phyloP scores from a whole-genome alignment of 495 filamentous ascomycete species.

The Penicillium psychrofluorescens region DNA sequence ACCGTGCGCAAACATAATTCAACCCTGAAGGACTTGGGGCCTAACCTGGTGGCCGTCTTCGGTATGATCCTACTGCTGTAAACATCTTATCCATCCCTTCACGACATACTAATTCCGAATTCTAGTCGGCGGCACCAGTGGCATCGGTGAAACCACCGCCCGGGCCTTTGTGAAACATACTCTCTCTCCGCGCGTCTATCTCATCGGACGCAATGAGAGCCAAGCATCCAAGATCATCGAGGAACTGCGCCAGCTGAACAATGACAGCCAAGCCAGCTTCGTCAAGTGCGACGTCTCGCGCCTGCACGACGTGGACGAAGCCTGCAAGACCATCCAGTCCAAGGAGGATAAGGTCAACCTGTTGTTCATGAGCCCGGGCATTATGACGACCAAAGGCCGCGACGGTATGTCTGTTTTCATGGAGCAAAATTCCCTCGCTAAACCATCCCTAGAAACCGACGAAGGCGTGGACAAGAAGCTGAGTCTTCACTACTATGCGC shows the following conservation, averaged over 20 bases:
- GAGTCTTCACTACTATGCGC: conserved; percentile 55
- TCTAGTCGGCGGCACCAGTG: conserved; percentile 56
- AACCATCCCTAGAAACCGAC: conserved; percentile 36
- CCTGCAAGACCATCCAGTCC: conserved; percentile 46
- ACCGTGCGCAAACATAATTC: conserved; percentile 34
- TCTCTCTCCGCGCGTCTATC: conserved; percentile 36
- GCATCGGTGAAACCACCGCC: conserved; percentile 55
- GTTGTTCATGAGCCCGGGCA: conserved; percentile 40
- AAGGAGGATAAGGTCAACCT: conserved; percentile 54
- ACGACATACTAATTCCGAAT: background rate
- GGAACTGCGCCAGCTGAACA: conserved; percentile 29
- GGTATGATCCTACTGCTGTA: conserved; percentile 18
- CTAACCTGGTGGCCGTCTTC: conserved; percentile 47
- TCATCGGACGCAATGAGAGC: conserved; percentile 39
- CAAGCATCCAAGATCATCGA: conserved; percentile 30
- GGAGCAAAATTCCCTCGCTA: background rate
- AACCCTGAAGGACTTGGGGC: conserved; percentile 31
- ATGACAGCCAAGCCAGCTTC: conserved; percentile 34
- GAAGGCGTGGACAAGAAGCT: conserved; percentile 55
- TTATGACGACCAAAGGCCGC: conserved; percentile 21
- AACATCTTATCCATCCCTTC: background rate
- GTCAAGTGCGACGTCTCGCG: conserved; percentile 47
- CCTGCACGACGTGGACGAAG: conserved; percentile 50
- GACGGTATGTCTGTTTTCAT: conserved; percentile 11
- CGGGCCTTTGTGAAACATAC: conserved; percentile 48